phyloP scores from a whole-genome alignment of 768 basidiomycete species.

The Amyloporia xantha region DNA sequence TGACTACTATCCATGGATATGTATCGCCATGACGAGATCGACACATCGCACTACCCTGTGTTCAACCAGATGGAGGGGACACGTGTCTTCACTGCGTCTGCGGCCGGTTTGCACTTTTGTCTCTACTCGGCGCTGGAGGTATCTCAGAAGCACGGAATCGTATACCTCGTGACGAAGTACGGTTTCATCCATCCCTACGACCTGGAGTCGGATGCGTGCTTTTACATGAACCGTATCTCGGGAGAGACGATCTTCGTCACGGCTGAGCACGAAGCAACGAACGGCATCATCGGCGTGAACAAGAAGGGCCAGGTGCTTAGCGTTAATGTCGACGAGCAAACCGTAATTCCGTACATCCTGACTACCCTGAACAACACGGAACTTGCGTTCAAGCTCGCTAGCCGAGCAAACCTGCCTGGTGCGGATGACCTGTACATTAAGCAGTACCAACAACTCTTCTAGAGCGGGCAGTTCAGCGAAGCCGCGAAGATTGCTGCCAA shows the following conservation, averaged over 20 bases:
- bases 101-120: no score
- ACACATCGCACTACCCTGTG: no score
- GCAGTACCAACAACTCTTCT: slow-evolving; percentile 90
- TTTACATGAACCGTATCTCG: slow-evolving; percentile 99
- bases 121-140: slow-evolving; percentile 99
- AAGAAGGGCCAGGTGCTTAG: slow-evolving; percentile 98
- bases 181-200: slow-evolving; percentile 99
- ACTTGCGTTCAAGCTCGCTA: slow-evolving; percentile 95
- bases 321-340: slow-evolving; percentile 94
- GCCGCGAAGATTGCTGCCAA: slow-evolving; percentile 98
- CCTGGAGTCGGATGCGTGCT: slow-evolving; percentile 91
- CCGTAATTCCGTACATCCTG: slow-evolving; percentile 92
- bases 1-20: no score
- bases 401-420: slow-evolving; percentile 92
- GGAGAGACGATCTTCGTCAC: slow-evolving; percentile 99
- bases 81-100: no score
- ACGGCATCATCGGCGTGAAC: slow-evolving; percentile 99
- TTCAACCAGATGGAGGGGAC: no score
- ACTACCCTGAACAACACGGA: slow-evolving; percentile 94
- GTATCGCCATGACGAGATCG: no score
- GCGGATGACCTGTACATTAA: slow-evolving; percentile 95
- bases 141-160: slow-evolving; percentile 91
- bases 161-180: slow-evolving; percentile 97
- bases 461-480: slow-evolving; percentile 81
- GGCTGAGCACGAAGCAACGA: slow-evolving; percentile 87